Base-by-base conservation (phyloP, 148 eudicot genomes). In the Rhododendron kiyosumense region DNA sequence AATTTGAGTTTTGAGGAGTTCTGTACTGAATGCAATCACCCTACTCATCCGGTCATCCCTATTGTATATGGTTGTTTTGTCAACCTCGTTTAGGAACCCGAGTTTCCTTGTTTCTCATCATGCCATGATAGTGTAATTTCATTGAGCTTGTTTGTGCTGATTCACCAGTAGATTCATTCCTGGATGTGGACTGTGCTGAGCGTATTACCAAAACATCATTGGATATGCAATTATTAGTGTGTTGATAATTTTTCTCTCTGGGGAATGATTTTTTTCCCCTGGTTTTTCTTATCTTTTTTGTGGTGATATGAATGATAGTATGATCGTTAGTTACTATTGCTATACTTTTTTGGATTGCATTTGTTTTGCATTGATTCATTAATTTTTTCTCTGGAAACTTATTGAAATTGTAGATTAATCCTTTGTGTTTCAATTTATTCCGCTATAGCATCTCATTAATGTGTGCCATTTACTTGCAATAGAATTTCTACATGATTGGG, bases 401-500 rank as follows among this genome's bases (percentile, higher is more conserved):
- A 12, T 52, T 75, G 10, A 76, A 26, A 67, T 26, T 67, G 32
- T 67, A 28, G 32, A 63, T 17, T 34, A 28, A 43, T 46, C 22
- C 26, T 83, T 76, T 24, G 48, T 46, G 43, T 69, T 30, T 8
- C 38, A n/a, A 28, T 17, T 20, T 84, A 2, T 81, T 30, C 74
- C 11, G 32, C 14, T 67, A 67, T 26, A 3, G 28, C 30, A 67
- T 67, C 34, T n/a, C 15, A 26, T 67, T 67, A 67, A 67, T 3
- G 32, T 24, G 11, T 73, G 82, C 36, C 30, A n/a, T 85, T 75
- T 84, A 61, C 28, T n/a, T 89, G 84, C 63, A 41, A 83, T 92
- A 97, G 99, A 93, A 94, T 88, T 97, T 95, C 82, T 97, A 97
- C 88, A 89, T 97, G 96, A 86, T 97, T 85, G 99, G 99, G 89